Base-by-base conservation (phyloP, 345 rosid genomes). In the Corchorus capsularis region DNA sequence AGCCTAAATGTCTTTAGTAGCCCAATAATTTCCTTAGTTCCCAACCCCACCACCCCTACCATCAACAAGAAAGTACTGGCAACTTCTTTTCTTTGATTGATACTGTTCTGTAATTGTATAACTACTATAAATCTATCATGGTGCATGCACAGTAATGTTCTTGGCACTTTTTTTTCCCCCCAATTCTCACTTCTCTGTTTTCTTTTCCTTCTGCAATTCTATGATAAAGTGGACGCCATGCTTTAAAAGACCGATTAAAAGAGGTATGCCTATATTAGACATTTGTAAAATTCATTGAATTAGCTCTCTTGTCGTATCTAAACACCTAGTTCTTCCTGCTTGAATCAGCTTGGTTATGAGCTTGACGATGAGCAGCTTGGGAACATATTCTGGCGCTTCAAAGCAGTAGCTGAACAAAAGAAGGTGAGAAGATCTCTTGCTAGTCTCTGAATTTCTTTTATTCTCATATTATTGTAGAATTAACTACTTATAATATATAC, bases 171-270 rank as follows among this genome's bases (percentile, higher is more conserved):
- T 16, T 3, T 39, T 39, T 39, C 43, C n/a, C n/a, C n/a, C n/a
- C 43, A 60, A 57, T 59, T 49, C 13, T 46, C 45, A 68, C 47
- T 56, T 41, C 64, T 52, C 46, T 20, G 1, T 37, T 22, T 71
- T 45, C 22, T 67, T 76, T 41, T 50, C 6, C 77, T 75, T 69
- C 66, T 46, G 46, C 22, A 55, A 75, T 75, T 41, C 73, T 68
- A 15, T 72, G 81, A 49, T 84, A 72, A 78, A 96, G 99, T 79
- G 99, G 99, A 46, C 98, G 97, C 13, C 98, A 96, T 79, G 99
- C 97, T 62, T 82, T 96, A 76, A 92, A 78, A 74, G 91, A 83
- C 83, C 91, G 91, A 80, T 79, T 96, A 78, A 79, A 70, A 56
- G 95, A 94, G 97, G 99, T 96, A 89, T 46, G 77, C 56, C 66